These are phyloP conservation scores for Scheffersomyces illinoinensis DNA, from an alignment of 1,139 yeast species.

Conservation along the genomic window DNA sequence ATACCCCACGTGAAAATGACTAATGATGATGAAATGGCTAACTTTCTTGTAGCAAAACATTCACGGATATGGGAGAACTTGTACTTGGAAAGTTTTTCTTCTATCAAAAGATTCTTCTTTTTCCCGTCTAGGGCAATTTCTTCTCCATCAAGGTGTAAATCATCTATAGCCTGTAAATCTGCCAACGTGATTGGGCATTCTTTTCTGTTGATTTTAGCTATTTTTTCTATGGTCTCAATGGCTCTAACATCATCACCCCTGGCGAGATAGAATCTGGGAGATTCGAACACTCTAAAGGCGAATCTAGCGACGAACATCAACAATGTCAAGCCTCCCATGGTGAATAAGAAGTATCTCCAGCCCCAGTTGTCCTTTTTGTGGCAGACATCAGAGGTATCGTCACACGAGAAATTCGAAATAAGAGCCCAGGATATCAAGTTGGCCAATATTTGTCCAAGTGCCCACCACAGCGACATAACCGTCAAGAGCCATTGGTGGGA, in stretches of 20 bases:
- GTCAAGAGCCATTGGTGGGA: constrained; percentile 42
- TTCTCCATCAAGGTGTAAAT: constrained; percentile 7
- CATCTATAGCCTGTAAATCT: constrained; percentile 31
- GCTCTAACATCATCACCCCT: constrained; percentile 40
- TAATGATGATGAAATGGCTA: constrained; percentile 34
- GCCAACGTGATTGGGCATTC: constrained; percentile 27
- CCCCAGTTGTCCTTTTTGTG: constrained; percentile 39
- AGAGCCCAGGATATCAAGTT: constrained; percentile 44
- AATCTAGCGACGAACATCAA: constrained; percentile 38
- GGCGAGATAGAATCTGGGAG: constrained; percentile 41
- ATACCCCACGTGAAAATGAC: constrained; percentile 44
- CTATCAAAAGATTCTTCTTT: constrained; percentile 19
- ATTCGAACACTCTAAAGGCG: constrained; percentile 38
- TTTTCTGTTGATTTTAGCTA: constrained; percentile 35
- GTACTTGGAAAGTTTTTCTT: constrained; percentile 28
- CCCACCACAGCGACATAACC: constrained; percentile 48
- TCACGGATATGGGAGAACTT: constrained; percentile 33
- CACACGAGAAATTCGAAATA: constrained; percentile 40
- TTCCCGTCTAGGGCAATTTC: constrained; percentile 1
- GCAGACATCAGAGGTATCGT: constrained; percentile 21
- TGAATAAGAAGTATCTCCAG: constrained; percentile 45
- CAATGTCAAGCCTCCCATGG: constrained; percentile 44
- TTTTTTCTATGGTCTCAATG: constrained; percentile 34
- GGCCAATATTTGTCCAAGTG: constrained; percentile 42
- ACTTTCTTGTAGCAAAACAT: constrained; percentile 36